Percentiles rank a stretch among this genome's conserved stretches.
Conservation (phyloP, 768 basidiomycete species). For the Boletus insuetus region DNA sequence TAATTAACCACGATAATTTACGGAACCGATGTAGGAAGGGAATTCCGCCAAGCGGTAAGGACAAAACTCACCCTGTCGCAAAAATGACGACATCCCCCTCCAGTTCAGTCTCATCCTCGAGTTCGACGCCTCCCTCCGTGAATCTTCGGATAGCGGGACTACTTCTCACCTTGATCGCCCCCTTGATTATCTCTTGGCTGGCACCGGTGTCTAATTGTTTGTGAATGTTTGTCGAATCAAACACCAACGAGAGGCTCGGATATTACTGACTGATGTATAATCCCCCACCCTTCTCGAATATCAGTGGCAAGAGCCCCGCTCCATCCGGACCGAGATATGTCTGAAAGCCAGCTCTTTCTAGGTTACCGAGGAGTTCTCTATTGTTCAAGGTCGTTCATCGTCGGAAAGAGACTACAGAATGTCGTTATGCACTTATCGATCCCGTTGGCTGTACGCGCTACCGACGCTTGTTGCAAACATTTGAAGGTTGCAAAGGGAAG, state of each 20-base stretch:
- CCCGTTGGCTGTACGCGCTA: conserved; percentile 9
- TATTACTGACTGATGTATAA: conserved; percentile 36
- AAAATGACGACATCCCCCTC: conserved; percentile 33
- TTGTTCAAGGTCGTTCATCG: neutral
- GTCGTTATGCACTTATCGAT: conserved; percentile 20
- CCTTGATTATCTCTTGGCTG: conserved; percentile 43
- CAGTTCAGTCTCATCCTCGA: conserved; percentile 27
- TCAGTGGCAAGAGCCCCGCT: conserved; percentile 33
- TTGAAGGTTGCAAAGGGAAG: conserved; percentile 23
- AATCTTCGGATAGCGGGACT: conserved; percentile 30
- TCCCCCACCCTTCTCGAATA: conserved; percentile 36
- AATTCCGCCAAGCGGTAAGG: neutral
- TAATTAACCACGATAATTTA: neutral
- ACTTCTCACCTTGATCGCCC: conserved; percentile 50
- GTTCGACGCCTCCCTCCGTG: conserved; percentile 25
- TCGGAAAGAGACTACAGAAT: neutral
- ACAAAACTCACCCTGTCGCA: conserved; percentile 31
- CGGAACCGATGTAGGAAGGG: neutral
- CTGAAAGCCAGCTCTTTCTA: conserved; percentile 37
- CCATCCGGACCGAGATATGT: conserved; percentile 38
- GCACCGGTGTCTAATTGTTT: conserved; percentile 35
- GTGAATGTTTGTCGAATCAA: neutral
- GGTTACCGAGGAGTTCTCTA: conserved; percentile 38
- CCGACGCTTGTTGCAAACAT: conserved; percentile 5
- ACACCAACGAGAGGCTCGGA: neutral